A percentile compares a stretch with the other conserved stretches of the same genome.
These are phyloP conservation scores for Kregervanrija fluxuum DNA, from an alignment of 805 yeast genomes.

Conservation along the genomic window DNA sequence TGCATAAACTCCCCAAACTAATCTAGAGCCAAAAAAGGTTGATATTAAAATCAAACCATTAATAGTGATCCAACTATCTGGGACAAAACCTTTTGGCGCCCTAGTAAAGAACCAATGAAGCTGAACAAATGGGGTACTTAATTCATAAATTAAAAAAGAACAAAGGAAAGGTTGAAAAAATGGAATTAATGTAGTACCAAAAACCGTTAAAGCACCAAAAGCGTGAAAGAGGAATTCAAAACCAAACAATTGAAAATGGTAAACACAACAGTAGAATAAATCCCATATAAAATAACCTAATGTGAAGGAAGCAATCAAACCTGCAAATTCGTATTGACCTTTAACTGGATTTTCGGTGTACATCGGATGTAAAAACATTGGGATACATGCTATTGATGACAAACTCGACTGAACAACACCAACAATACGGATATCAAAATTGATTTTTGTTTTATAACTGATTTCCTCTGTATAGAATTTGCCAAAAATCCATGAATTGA, in stretches of 20 bases:
- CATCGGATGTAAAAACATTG: constrained; percentile 54
- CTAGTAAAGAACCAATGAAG: constrained; percentile 85
- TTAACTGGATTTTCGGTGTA: constrained; percentile 44
- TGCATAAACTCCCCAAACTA: constrained; percentile 82
- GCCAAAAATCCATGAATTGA: constrained; percentile 47
- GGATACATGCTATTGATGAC: constrained; percentile 52
- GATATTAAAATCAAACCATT: constrained; percentile 69
- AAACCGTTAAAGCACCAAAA: constrained; percentile 69
- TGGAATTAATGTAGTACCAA: constrained; percentile 56
- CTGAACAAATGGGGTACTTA: constrained; percentile 92
- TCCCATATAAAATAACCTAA: constrained; percentile 94
- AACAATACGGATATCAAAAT: constrained; percentile 87
- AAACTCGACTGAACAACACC: constrained; percentile 77
- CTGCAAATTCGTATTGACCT: constrained; percentile 72
- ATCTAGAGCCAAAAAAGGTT: constrained; percentile 71
- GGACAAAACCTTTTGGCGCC: constrained; percentile 61
- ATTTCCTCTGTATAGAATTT: constrained; percentile 37
- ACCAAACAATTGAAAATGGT: constrained; percentile 65
- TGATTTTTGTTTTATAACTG: constrained; percentile 40
- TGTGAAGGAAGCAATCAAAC: constrained; percentile 64
- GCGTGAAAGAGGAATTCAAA: constrained; percentile 80
- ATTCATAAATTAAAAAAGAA: constrained; percentile 75
- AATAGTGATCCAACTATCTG: constrained; percentile 42
- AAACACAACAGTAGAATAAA: constrained; percentile 52
- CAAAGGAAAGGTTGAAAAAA: constrained; percentile 79